A percentile compares a stretch with the other conserved stretches of the same genome.
Evolutionary conservation across 306 rosid species (phyloP).

Genomic region (Coriaria nepalensis): DNA sequence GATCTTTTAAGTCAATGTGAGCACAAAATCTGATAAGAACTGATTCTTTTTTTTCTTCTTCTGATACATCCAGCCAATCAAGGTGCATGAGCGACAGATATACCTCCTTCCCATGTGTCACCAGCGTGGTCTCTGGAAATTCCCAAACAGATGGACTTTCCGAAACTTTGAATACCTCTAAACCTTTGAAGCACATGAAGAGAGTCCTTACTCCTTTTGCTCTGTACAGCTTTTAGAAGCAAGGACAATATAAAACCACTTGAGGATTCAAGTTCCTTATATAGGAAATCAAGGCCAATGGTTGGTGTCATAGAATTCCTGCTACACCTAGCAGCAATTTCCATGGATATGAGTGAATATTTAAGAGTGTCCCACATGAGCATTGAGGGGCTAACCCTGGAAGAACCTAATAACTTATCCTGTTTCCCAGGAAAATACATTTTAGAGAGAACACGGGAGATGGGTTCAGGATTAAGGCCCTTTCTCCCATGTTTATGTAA

Average conservation of each 20-base stretch:
- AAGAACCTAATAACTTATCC: slow-evolving; percentile 36
- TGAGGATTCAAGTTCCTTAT: slow-evolving; percentile 70
- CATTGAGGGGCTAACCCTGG: slow-evolving; percentile 53
- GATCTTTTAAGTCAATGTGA: too few species aligned
- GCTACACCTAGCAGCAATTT: slow-evolving; percentile 80
- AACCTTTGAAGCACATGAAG: slow-evolving; percentile 79
- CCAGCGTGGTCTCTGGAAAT: slow-evolving; percentile 22
- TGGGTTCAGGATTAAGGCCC: slow-evolving; percentile 45
- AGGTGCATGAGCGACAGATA: slow-evolving; percentile 2
- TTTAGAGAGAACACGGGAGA: slow-evolving; percentile 55
- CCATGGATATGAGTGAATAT: slow-evolving; percentile 79
- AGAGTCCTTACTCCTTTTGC: slow-evolving; percentile 43
- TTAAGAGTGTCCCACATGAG: slow-evolving; percentile 90
- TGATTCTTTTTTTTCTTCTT: too few species aligned
- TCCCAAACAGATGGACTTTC: slow-evolving; percentile 62
- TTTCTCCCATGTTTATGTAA: slow-evolving; percentile 24
- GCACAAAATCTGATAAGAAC: too few species aligned
- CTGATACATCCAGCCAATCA: too few species aligned
- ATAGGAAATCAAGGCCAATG: slow-evolving; percentile 48
- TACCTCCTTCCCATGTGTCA: slow-evolving; percentile 48
- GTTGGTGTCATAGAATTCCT: slow-evolving; percentile 51
- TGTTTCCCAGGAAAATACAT: slow-evolving; percentile 52
- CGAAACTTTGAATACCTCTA: slow-evolving; percentile 58
- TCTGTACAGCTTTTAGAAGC: slow-evolving; percentile 64
- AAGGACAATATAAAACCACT: slow-evolving; percentile 69